Evolutionary conservation across 2,329 filamentous ascomycete genomes (phyloP), one percentile per base, ranked within the genome.

Genomic region (Coccinonectria pachysandricola): DNA sequence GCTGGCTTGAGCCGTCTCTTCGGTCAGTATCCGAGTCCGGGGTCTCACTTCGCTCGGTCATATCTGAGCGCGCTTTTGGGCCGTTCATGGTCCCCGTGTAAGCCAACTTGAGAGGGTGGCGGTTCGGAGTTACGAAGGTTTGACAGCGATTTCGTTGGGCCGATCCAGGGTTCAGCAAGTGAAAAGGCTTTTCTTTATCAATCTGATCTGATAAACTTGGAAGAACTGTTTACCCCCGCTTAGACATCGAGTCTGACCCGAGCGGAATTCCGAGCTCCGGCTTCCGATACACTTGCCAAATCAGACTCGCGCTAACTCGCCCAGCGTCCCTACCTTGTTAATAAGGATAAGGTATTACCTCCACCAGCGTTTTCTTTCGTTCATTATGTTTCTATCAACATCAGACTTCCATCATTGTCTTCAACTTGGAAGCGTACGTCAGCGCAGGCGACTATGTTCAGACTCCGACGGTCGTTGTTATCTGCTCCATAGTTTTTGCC

Each of bases 141-240:
- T 29, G 28, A 36, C 23, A 30, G 37, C 36, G 29, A 27, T 31
- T 21, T 21, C 28, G 30, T 29, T 34, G 37, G 36, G 33, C 28
- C 33, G 30, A 35, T 26, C 36, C 32, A 45, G 46, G 46, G 41
- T 38, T 42, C 34, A 35, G 31, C 37, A 45, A 42, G 43, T 46
- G 31, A 39, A 39, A 46, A 41, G 38, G 34, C 35, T 40, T 40
- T 41, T 42, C 31, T 52, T 57, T 56, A 57, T 57, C 53, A 57
- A 57, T 57, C 53, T 49, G 40, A 56, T 55, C 53, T 52, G 53
- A 57, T 57, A 56, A 52, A 25, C 24, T 28, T 23, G 20, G 31
- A 21, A 34, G 38, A 43, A 46, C 37, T 46, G 34, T 37, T 49
- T 48, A 40, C 32, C 37, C 13, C 21, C 23, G 24, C 23, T 27